phyloP scores from a whole-genome alignment of 83 land plant species.

The Thuja plicata region DNA sequence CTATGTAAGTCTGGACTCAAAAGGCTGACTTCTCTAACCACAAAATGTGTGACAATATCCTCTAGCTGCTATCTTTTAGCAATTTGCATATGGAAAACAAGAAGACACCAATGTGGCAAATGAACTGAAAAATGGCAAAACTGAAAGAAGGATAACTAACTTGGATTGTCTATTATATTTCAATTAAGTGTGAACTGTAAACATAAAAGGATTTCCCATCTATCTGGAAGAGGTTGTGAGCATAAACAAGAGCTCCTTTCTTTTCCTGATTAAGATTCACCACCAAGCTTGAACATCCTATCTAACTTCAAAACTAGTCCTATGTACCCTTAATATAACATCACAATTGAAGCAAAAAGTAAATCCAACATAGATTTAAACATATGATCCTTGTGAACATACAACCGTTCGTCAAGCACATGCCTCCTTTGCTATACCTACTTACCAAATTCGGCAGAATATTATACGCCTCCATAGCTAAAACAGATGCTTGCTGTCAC shows the following conservation, averaged over 20 bases:
- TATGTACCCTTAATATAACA: not conserved
- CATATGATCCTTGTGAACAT: not conserved
- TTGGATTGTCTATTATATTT: not conserved
- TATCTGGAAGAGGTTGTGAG: not conserved
- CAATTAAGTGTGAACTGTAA: not conserved
- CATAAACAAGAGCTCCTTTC: not conserved
- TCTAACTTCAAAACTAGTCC: not conserved
- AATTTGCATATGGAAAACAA: not conserved
- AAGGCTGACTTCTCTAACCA: not conserved
- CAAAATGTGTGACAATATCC: not conserved
- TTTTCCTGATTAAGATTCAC: not conserved
- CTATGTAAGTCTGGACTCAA: not conserved
- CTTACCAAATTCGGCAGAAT: constrained; percentile 82
- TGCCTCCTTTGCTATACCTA: not conserved
- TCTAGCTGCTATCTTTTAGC: not conserved
- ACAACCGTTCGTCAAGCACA: not conserved
- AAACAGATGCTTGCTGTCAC: constrained; percentile 64
- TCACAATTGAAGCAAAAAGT: not conserved
- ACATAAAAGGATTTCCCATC: not conserved
- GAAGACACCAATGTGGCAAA: not conserved
- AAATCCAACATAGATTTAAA: not conserved
- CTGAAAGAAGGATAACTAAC: not conserved
- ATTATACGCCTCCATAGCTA: constrained; percentile 83
- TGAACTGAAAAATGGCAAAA: too few species aligned
- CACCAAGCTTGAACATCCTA: not conserved